Evolutionary conservation across 2,329 filamentous ascomycete genomes (phyloP).

Genomic region (Sclerotiophoma versabilis): DNA sequence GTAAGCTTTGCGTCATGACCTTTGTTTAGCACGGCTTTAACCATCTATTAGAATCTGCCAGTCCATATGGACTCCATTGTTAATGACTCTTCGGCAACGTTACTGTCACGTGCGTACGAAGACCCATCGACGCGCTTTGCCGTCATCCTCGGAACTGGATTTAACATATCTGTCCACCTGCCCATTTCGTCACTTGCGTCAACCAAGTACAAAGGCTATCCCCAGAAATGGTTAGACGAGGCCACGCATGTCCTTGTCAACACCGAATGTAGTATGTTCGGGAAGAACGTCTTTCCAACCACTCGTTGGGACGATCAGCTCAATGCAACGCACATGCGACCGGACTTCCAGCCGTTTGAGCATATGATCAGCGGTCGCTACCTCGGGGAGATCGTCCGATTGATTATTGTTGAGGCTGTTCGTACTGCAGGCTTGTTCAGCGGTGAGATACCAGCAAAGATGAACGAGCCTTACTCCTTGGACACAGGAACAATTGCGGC

Average conservation of each 20-base stretch:
- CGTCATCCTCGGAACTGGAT: slow-evolving; percentile 69
- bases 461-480: slow-evolving; percentile 64
- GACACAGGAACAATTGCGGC: slow-evolving; percentile 66
- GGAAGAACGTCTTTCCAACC: slow-evolving; percentile 63
- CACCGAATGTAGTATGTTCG: slow-evolving; percentile 72
- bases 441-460: slow-evolving; percentile 62
- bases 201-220: slow-evolving; percentile 64
- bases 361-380: slow-evolving; percentile 70
- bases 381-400: slow-evolving; percentile 67
- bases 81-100: slow-evolving; percentile 68
- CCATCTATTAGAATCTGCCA: slow-evolving; percentile 54
- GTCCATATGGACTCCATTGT: slow-evolving; percentile 68
- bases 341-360: slow-evolving; percentile 71
- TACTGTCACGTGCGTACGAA: slow-evolving; percentile 68
- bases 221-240: slow-evolving; percentile 61
- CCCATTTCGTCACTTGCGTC: slow-evolving; percentile 61
- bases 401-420: slow-evolving; percentile 67
- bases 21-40: slow-evolving; percentile 22
- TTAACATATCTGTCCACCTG: slow-evolving; percentile 69
- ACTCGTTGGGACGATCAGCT: slow-evolving; percentile 69
- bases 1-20: slow-evolving; percentile 34
- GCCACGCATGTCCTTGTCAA: slow-evolving; percentile 70
- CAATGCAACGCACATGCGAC: slow-evolving; percentile 63
- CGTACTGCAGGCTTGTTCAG: slow-evolving; percentile 63
- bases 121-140: slow-evolving; percentile 68